These are phyloP conservation scores for Geosmithia morbida DNA, from an alignment of 2,329 filamentous ascomycete species.

Conservation along the genomic window DNA sequence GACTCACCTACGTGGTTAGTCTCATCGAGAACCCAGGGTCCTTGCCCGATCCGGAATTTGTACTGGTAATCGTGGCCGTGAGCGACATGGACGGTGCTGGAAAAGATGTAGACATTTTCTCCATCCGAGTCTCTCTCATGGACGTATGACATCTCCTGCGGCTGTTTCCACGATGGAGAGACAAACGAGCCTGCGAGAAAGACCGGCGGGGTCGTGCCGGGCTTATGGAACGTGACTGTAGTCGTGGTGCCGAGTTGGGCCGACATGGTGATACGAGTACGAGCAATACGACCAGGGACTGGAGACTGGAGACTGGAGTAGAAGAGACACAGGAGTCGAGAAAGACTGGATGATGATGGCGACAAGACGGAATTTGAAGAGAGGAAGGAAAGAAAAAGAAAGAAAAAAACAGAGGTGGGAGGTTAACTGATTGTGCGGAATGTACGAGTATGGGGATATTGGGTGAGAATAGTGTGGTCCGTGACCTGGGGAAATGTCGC, in stretches of 20 bases:
- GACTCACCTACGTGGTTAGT: conserved; percentile 40
- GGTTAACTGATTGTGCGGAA: too few species aligned
- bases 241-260: conserved; percentile 11
- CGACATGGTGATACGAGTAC: neutral
- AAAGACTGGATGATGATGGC: too few species aligned
- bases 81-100: conserved; percentile 36
- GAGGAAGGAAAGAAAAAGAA: too few species aligned
- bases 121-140: conserved; percentile 26
- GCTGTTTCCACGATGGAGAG: conserved; percentile 44
- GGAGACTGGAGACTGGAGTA: too few species aligned
- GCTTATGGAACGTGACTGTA: conserved; percentile 45
- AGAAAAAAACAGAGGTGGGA: too few species aligned
- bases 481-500: too few species aligned
- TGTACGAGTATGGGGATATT: too few species aligned
- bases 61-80: conserved; percentile 52
- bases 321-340: too few species aligned
- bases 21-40: conserved; percentile 57
- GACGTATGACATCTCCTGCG: conserved; percentile 47
- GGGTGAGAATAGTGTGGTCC: too few species aligned
- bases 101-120: conserved; percentile 38
- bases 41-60: conserved; percentile 53
- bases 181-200: conserved; percentile 59
- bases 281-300: too few species aligned
- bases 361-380: too few species aligned
- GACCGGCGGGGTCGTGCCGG: conserved; percentile 49